phyloP scores from a whole-genome alignment of 192 early-diverging fungal species.

The Coemansia sp. region DNA sequence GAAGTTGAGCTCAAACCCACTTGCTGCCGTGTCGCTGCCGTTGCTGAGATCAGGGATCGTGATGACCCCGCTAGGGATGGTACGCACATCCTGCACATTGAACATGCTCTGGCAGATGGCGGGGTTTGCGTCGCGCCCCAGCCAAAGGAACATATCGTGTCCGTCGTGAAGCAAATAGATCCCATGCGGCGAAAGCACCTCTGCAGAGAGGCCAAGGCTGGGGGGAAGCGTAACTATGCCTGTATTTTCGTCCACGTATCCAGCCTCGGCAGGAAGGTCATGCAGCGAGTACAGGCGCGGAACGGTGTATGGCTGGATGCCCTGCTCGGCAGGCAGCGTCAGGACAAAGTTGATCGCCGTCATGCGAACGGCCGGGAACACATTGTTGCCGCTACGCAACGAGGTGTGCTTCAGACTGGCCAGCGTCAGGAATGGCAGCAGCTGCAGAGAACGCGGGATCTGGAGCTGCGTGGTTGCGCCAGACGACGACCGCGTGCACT shows the following conservation, averaged over 20 bases:
- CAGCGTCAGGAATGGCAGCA: slow-evolving; percentile 80
- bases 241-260: slow-evolving; percentile 33
- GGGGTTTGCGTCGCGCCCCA: slow-evolving; percentile 78
- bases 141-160: slow-evolving; percentile 84
- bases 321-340: slow-evolving; percentile 78
- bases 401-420: slow-evolving; percentile 79
- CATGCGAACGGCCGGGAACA: slow-evolving; percentile 79
- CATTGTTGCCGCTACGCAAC: slow-evolving; percentile 63
- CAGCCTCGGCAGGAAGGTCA: slow-evolving; percentile 66
- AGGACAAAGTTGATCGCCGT: slow-evolving; percentile 76
- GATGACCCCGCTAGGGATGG: slow-evolving; percentile 58
- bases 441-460: slow-evolving; percentile 79
- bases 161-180: slow-evolving; percentile 86
- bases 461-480: slow-evolving; percentile 81
- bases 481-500: slow-evolving; percentile 66
- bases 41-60: slow-evolving; percentile 74
- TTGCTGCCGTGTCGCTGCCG: slow-evolving; percentile 60
- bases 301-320: slow-evolving; percentile 66
- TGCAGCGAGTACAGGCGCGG: slow-evolving; percentile 86
- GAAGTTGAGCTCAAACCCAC: slow-evolving; percentile 73
- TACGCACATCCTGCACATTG: slow-evolving; percentile 33
- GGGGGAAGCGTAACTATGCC: slow-evolving; percentile 75
- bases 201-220: slow-evolving; percentile 75
- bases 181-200: slow-evolving; percentile 81
- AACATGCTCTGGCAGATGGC: slow-evolving; percentile 75